Base-by-base conservation (phyloP, 148 eudicot genomes). In the Chenopodium berlandieri region DNA sequence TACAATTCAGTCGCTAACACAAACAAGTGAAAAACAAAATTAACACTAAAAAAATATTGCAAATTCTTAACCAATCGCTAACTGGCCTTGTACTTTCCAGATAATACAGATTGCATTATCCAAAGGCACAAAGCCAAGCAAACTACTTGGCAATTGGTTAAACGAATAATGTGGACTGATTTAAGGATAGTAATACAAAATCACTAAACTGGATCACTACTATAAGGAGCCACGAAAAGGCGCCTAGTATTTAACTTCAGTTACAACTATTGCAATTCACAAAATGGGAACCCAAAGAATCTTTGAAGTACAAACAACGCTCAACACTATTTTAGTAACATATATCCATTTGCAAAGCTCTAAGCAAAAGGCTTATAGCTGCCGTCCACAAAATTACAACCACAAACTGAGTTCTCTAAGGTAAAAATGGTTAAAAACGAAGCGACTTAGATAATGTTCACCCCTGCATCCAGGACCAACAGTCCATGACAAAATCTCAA, bases 391-490 rank as follows among this genome's bases (percentile, higher is more conserved):
- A 80, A 80, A 83, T 77, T 82, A 83, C 83, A 85, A 73, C 46
- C 78, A 73, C 63, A 80, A 82, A 78, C 62, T 50, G 56, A 48
- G 76, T 62, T 37, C 50, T 75, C 87, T 79, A 80, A 50, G 69
- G 78, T 69, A 81, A 84, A 76, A 32, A 75, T 80, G 37, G 74
- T 81, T 63, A 74, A 82, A 58, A 72, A 76, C 16, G 75, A 75
- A 72, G 64, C 50, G 76, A 81, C 87, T 52, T 80, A 85, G 82
- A 85, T 80, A 80, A 85, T 71, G 72, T 81, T 80, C 82, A 87
- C 67, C 84, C 87, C 87, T 83, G 87, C 89, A 87, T 87, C 86
- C 87, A 83, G 87, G 84, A 83, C 82, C 76, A 31, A 64, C 80
- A 78, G 75, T 87, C 86, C 87, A 80, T 50, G 64, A 70, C 87